phyloP scores from a whole-genome alignment of 495 filamentous ascomycete species.

The Penicillium desertorum region DNA sequence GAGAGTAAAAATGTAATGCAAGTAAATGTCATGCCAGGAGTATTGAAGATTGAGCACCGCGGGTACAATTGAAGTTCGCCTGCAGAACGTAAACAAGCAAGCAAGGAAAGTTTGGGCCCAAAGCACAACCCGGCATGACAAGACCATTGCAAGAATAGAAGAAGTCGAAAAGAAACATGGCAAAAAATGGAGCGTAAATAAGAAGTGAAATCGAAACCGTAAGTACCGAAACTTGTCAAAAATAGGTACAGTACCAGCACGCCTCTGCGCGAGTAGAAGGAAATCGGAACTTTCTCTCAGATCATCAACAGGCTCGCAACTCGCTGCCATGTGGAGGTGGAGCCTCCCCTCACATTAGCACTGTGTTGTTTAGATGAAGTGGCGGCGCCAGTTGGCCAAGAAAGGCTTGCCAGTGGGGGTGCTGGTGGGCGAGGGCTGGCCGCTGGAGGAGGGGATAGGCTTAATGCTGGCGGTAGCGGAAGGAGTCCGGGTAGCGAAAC shows the following conservation, averaged over 20 bases:
- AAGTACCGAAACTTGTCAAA: slow-evolving; percentile 18
- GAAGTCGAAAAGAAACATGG: slow-evolving; percentile 14
- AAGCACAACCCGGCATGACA: neutral
- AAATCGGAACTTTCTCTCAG: slow-evolving; percentile 17
- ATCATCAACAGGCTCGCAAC: slow-evolving; percentile 20
- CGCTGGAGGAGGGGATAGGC: slow-evolving; percentile 13
- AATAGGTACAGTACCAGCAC: slow-evolving; percentile 37
- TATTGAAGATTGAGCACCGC: neutral
- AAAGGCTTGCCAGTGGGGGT: slow-evolving; percentile 18
- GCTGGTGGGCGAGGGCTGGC: slow-evolving; percentile 22
- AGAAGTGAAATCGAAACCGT: slow-evolving; percentile 22
- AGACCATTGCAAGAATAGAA: slow-evolving; percentile 12
- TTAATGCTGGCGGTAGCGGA: slow-evolving; percentile 37
- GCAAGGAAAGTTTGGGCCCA: neutral
- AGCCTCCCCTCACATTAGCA: slow-evolving; percentile 15
- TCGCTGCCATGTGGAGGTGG: slow-evolving; percentile 4
- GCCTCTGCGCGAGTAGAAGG: slow-evolving; percentile 24
- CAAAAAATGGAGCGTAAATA: slow-evolving; percentile 26
- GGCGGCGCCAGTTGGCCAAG: slow-evolving; percentile 34
- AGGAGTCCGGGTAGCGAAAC: slow-evolving; percentile 33
- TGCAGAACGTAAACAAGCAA: neutral
- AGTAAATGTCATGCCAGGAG: slow-evolving; percentile 12
- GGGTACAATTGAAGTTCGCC: neutral
- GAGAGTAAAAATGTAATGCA: slow-evolving; percentile 8
- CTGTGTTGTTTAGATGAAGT: slow-evolving; percentile 25